Percentiles rank a stretch among this genome's conserved stretches.
Conservation (phyloP, 176 grass and related monocot genomes). For the Alopecurus myosuroides region DNA sequence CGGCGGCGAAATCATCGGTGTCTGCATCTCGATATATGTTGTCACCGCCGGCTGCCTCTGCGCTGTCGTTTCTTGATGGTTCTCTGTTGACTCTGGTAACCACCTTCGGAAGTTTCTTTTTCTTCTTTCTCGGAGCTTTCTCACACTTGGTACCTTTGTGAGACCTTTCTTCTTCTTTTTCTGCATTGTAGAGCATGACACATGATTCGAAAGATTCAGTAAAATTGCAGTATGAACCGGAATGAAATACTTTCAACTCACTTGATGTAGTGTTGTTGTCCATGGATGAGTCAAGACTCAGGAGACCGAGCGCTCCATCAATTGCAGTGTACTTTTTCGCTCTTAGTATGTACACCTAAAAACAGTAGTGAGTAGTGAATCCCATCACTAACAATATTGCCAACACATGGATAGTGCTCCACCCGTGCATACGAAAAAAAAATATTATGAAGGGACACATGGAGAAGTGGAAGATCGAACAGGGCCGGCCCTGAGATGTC, state of each 20-base stretch:
- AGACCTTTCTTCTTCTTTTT: neutral
- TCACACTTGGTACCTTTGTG: neutral
- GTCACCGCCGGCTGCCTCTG: too few species aligned
- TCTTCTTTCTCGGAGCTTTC: neutral
- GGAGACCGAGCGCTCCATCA: conserved; percentile 7
- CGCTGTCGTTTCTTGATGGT: neutral
- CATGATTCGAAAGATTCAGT: neutral
- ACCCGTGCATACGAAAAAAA: neutral
- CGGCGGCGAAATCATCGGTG: too few species aligned
- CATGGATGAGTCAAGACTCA: neutral
- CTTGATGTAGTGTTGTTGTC: conserved; percentile 2
- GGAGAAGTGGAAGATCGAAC: neutral
- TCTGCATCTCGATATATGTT: too few species aligned
- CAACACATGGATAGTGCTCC: neutral
- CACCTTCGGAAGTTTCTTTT: neutral
- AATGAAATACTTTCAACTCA: neutral
- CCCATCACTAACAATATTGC: neutral
- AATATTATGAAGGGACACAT: neutral
- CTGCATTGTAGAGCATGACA: neutral
- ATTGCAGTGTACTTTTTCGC: neutral
- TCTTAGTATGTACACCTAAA: conserved; percentile 31
- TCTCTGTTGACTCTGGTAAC: neutral
- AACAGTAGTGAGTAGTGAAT: neutral
- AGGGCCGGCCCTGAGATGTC: too few species aligned
- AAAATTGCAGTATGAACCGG: neutral